Evolutionary conservation across 192 early-diverging fungal species (phyloP).

Genomic region (Podila epigama): DNA sequence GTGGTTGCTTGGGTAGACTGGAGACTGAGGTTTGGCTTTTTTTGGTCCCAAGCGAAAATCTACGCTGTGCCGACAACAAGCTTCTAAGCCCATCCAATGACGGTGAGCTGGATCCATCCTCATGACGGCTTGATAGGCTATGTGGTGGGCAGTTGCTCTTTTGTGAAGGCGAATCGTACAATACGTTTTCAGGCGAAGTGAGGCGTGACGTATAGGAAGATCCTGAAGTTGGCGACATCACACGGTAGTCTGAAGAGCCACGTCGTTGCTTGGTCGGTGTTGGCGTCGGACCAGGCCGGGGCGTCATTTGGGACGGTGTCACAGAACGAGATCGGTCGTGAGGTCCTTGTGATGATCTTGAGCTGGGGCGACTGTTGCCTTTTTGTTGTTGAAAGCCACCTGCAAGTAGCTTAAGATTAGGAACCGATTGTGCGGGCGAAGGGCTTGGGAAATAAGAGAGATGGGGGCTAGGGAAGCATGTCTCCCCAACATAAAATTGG

Average conservation of each 20-base stretch:
- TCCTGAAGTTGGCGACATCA: background rate
- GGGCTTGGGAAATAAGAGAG: conserved; percentile 30
- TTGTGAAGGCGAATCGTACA: background rate
- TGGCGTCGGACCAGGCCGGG: conserved; percentile 21
- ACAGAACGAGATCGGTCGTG: conserved; percentile 33
- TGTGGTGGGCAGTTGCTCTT: background rate
- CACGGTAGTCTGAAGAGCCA: conserved; percentile 2
- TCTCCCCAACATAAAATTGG: conserved; percentile 38
- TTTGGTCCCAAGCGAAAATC: conserved; percentile 31
- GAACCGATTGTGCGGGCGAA: conserved; percentile 26
- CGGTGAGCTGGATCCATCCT: conserved; percentile 22
- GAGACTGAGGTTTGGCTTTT: conserved; percentile 1
- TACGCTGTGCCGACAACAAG: conserved; percentile 15
- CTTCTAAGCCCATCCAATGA: conserved; percentile 25
- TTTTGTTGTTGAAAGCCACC: conserved; percentile 20
- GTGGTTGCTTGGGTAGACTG: background rate
- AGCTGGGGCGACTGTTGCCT: conserved; percentile 25
- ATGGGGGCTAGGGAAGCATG: conserved; percentile 43
- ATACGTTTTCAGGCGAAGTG: conserved; percentile 14
- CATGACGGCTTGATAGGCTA: conserved; percentile 32
- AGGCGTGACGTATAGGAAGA: background rate
- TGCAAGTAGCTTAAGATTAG: conserved; percentile 21
- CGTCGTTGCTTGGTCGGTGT: conserved; percentile 16
- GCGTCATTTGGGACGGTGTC: conserved; percentile 26
- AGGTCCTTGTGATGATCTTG: conserved; percentile 24